These are phyloP conservation scores for Populus hybrid DNA, from an alignment of 441 rosid genomes.

Conservation along the genomic window DNA sequence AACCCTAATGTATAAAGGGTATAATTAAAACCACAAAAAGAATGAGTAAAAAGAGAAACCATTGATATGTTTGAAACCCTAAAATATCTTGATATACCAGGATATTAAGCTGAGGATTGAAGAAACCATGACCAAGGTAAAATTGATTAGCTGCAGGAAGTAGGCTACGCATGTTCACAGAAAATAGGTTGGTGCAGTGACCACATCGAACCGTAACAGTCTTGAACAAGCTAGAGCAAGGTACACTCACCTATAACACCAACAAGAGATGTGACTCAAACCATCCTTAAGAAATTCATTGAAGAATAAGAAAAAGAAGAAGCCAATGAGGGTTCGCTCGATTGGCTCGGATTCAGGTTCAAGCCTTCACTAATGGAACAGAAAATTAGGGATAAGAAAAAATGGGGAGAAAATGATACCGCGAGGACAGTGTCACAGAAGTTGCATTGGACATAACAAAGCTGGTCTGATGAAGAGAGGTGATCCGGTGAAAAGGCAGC, in stretches of 20 bases:
- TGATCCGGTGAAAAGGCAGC: constrained; percentile 81
- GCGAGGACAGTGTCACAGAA: constrained; percentile 87
- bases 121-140: constrained; percentile 66
- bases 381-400: background rate
- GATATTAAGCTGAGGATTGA: constrained; percentile 50
- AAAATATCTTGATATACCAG: constrained; percentile 39
- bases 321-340: background rate
- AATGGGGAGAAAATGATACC: constrained; percentile 32
- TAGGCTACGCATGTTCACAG: constrained; percentile 62
- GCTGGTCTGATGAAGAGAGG: constrained; percentile 91
- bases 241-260: constrained; percentile 74
- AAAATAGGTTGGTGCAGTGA: constrained; percentile 83
- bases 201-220: constrained; percentile 92
- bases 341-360: background rate
- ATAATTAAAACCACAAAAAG: background rate
- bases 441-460: constrained; percentile 95
- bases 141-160: constrained; percentile 75
- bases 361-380: constrained; percentile 2
- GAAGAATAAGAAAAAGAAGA: background rate
- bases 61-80: background rate
- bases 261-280: background rate
- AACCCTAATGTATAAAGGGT: constrained; percentile 5
- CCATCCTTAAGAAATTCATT: background rate
- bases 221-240: constrained; percentile 89
- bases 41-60: background rate